These are phyloP conservation scores for Guillardia theta DNA, from an alignment of 78 protist genomes.

Conservation along the genomic window DNA sequence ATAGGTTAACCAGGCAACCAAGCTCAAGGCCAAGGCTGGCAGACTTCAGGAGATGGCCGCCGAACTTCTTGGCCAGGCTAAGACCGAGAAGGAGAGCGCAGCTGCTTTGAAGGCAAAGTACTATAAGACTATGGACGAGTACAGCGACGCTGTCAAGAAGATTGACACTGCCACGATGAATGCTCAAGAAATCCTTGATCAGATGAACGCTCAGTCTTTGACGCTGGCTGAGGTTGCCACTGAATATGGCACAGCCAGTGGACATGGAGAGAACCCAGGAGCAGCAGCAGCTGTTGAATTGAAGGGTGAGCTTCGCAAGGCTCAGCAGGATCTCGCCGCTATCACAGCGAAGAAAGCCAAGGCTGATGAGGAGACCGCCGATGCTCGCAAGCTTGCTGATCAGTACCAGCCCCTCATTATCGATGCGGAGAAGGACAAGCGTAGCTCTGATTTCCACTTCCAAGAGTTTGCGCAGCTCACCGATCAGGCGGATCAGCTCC, in stretches of 20 bases:
- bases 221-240: constrained; percentile 8
- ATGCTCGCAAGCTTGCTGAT: constrained; percentile 4
- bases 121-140: constrained; percentile 39
- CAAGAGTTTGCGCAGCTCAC: neutral
- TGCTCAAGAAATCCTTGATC: neutral
- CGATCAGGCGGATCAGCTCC: constrained; percentile 14
- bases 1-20: constrained; percentile 32
- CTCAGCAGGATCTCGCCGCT: constrained; percentile 23
- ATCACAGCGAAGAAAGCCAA: neutral
- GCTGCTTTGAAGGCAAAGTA: neutral
- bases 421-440: constrained; percentile 30
- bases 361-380: constrained; percentile 2
- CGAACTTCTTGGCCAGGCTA: neutral
- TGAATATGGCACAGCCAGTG: neutral
- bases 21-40: constrained; percentile 36
- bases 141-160: constrained; percentile 25
- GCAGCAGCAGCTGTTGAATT: neutral
- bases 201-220: constrained; percentile 33
- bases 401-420: constrained; percentile 44
- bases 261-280: neutral
- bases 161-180: neutral
- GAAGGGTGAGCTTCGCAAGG: neutral
- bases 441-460: constrained; percentile 22
- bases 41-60: neutral
- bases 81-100: neutral